Evolutionary conservation across 192 early-diverging fungal species (phyloP), one percentile per base, ranked within the genome.

Genomic region (Phycomyces nitens): DNA sequence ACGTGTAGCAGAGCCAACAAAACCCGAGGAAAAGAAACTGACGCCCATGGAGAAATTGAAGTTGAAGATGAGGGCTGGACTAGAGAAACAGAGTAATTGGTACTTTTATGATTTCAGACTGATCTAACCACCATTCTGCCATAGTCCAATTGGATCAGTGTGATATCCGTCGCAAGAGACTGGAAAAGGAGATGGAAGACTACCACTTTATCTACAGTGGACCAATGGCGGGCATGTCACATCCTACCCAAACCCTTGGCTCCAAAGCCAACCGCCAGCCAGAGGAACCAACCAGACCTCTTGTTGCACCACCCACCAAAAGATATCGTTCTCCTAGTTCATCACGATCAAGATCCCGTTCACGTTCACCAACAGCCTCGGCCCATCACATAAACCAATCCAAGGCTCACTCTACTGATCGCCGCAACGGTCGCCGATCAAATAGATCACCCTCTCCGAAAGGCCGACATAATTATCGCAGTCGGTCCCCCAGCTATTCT

Each of bases 41-140:
- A 77, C 68, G 6, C 76, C 76, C 6, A 70, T 73, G 64, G 76
- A 77, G 27, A 77, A 77, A 68, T 40, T 77, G 9, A 72, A 74
- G 26, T 26, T 77, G 44, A 77, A 74, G 53, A 70, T 73, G 68
- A 59, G 72, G 53, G 66, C 69, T 43, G 71, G 72, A 23, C 58
- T 77, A 29, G 72, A 77, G 43, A 70, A 74, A 62, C 68, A 70
- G 58, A 77, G 76, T 77, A 64, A 65, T 41, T 7, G 54, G 40
- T 40, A 21, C n/a, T 29, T 58, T 50, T 51, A 56, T 42, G 50
- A 20, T 9, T 50, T 41, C 27, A n/a, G n/a, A n/a, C n/a, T n/a
- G n/a, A n/a, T n/a, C n/a, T n/a, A n/a, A n/a, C n/a, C n/a, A n/a
- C n/a, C n/a, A n/a, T n/a, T n/a, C n/a, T n/a, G n/a, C n/a, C n/a